Conservation (phyloP, 192 early-diverging fungal genomes). For the Coemansia sp. region DNA sequence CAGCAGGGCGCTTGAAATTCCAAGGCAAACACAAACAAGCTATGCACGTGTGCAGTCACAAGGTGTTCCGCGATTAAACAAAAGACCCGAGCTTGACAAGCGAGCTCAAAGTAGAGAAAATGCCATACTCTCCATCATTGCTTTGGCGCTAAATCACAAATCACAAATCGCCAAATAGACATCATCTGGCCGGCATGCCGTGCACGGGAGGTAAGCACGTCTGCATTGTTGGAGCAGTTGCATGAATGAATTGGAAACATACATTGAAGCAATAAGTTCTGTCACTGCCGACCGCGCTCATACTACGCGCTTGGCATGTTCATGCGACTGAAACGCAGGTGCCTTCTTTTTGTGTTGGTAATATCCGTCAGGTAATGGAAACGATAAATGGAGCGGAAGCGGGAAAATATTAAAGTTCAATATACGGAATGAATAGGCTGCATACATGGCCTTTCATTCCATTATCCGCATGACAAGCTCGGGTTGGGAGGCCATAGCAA, state of each 20-base stretch:
- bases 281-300: background rate
- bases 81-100: background rate
- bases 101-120: background rate
- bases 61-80: no score
- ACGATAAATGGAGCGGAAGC: background rate
- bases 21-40: background rate
- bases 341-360: constrained; percentile 2
- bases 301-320: background rate
- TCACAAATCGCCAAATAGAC: background rate
- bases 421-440: background rate
- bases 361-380: background rate
- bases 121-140: background rate
- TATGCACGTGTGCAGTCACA: no score
- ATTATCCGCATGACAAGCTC: constrained; percentile 8
- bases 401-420: background rate
- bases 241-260: constrained; percentile 4
- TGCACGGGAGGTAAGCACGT: background rate
- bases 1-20: background rate
- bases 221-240: constrained; percentile 4
- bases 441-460: background rate
- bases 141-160: background rate
- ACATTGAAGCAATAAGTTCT: constrained; percentile 3
- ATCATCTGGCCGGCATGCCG: background rate
- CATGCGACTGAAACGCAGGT: background rate
- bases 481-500: background rate